Percentiles rank a stretch among this genome's conserved stretches.
phyloP scores from a whole-genome alignment of 768 basidiomycete genomes.

The Collybia sordida region DNA sequence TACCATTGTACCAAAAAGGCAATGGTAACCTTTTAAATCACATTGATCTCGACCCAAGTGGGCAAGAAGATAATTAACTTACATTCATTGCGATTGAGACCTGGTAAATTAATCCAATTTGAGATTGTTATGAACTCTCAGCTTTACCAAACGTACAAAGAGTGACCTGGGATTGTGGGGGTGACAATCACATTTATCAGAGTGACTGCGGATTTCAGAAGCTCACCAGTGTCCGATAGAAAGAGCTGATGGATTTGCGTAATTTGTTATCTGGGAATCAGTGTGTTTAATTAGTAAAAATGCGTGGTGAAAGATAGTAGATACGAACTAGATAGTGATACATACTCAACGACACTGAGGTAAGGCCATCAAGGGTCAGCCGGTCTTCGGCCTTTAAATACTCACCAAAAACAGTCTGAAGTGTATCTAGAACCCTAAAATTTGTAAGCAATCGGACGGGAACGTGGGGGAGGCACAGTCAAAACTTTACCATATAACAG shows the following conservation, averaged over 20 bases:
- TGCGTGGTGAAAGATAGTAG: too few species aligned
- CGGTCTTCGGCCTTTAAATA: background rate
- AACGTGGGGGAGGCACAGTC: background rate
- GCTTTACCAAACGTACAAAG: slow-evolving; percentile 22
- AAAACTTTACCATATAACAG: slow-evolving; percentile 24
- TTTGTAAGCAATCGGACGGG: background rate
- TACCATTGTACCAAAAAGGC: slow-evolving; percentile 32
- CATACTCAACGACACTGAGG: slow-evolving; percentile 30
- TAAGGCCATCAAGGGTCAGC: background rate
- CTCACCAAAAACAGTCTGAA: slow-evolving; percentile 29
- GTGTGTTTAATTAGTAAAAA: background rate
- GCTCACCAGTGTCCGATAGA: slow-evolving; percentile 35
- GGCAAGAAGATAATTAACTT: background rate
- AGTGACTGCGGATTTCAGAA: too few species aligned
- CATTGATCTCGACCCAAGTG: background rate
- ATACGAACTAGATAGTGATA: slow-evolving; percentile 37
- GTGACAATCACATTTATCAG: background rate
- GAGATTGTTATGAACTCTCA: background rate
- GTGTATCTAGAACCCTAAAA: slow-evolving; percentile 27
- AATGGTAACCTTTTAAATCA: slow-evolving; percentile 18
- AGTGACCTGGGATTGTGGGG: slow-evolving; percentile 29
- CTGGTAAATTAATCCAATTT: slow-evolving; percentile 9
- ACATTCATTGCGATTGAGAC: slow-evolving; percentile 26
- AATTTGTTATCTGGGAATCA: slow-evolving; percentile 32
- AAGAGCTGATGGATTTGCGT: slow-evolving; percentile 30